Evolutionary conservation across 2,329 filamentous ascomycete genomes (phyloP), one percentile per base, ranked within the genome.

Genomic region (Pyrenochaeta sp.): DNA sequence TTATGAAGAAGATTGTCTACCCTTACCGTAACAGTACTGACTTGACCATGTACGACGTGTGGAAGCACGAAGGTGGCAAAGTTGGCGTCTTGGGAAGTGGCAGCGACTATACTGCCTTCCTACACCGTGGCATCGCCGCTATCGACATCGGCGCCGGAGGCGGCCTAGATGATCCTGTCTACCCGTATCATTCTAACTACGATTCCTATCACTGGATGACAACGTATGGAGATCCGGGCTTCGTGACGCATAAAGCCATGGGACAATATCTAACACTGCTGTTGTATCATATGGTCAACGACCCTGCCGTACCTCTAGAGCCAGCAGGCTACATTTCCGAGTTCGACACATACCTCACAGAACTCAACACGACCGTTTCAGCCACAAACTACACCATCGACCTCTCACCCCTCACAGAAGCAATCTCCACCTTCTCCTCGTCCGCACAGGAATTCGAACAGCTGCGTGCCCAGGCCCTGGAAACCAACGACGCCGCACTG

Each of bases 201-300:
- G 72, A 83, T 59, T 72, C 76, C 32, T 84, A 82, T 59, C 78
- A 81, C 56, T 85, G 83, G 83, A 85, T 85, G 82, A 64, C 71
- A 0, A 80, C 74, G 0, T 85, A 79, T 55, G 83, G 82, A 5
- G 83, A 85, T 63, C 82, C 82, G 0, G 82, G 80, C 2, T 85
- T 84, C 67, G 69, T 76, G 45, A 78, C 79, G 1, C 83, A 85
- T 63, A 77, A 78, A 7, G 81, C 79, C 2, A 82, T 85, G 62
- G 82, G 81, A 5, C 81, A 84, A 54, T 81, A 78, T 54, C 65
- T 82, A 2, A 71, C 78, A 0, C 71, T 83, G 7, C 69, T 83
- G 5, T 68, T 77, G 3, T 81, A 81, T 60, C 78, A 80, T 59
- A 67, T 81, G 36, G 69, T 77, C 10, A 75, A 61, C 30, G 78